A percentile compares a stretch with the other conserved stretches of the same genome.
These are phyloP conservation scores for Castanospermum australe DNA, from an alignment of 306 rosid genomes.

Conservation along the genomic window DNA sequence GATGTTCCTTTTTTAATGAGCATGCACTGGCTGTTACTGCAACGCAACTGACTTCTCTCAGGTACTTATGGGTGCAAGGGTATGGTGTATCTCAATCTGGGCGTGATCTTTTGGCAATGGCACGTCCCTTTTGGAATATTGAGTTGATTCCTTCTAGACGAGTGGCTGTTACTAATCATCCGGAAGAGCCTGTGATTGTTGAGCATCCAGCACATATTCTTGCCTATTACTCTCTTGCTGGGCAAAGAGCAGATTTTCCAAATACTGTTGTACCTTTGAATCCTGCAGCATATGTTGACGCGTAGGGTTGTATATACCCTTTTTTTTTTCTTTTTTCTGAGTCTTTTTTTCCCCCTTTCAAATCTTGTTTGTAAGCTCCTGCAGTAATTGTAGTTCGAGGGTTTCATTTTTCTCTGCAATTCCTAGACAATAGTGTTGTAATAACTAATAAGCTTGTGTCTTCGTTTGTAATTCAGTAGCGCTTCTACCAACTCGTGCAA, in stretches of 20 bases:
- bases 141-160: conserved; percentile 78
- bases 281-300: conserved; percentile 17
- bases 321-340: not conserved
- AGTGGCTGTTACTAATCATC: not conserved
- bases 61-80: conserved; percentile 98
- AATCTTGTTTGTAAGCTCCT: conserved; percentile 43
- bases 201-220: conserved; percentile 90
- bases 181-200: conserved; percentile 2
- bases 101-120: conserved; percentile 74
- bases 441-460: conserved; percentile 62
- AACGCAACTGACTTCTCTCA: conserved; percentile 60
- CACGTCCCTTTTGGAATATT: conserved; percentile 88
- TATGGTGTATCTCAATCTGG: conserved; percentile 62
- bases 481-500: conserved; percentile 23
- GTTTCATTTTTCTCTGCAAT: conserved; percentile 32
- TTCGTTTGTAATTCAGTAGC: conserved; percentile 42
- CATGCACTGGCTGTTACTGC: conserved; percentile 73
- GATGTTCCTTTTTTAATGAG: conserved; percentile 82
- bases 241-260: conserved; percentile 87
- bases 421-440: conserved; percentile 53
- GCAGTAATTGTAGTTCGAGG: conserved; percentile 23
- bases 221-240: conserved; percentile 96
- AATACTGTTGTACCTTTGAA: conserved; percentile 59
- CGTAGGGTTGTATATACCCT: conserved; percentile 50
- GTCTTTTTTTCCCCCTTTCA: conserved; percentile 12